These are phyloP conservation scores for Hyaloscypha bicolor DNA, from an alignment of 495 filamentous ascomycete genomes.

Conservation along the genomic window DNA sequence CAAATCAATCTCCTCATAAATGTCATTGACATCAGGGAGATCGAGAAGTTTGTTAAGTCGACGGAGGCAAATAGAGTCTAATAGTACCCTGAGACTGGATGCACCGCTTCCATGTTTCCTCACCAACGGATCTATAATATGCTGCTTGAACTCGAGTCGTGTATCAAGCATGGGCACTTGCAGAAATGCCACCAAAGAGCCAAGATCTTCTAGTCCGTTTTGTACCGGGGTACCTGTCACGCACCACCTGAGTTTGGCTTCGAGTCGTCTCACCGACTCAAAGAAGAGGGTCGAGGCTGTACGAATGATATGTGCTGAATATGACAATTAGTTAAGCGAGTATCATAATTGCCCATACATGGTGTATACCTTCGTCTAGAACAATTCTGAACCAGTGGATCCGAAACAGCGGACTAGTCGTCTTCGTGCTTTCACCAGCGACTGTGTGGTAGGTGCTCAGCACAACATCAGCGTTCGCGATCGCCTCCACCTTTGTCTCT, in stretches of 20 bases:
- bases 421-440: neutral
- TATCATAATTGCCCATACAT: too few relatives aligned
- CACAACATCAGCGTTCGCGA: neutral
- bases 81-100: slow-evolving; percentile 39
- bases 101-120: slow-evolving; percentile 16
- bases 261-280: slow-evolving; percentile 38
- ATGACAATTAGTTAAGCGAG: neutral
- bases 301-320: neutral
- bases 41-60: slow-evolving; percentile 40
- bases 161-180: slow-evolving; percentile 40
- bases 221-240: slow-evolving; percentile 79
- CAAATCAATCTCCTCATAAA: neutral
- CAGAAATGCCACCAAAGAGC: slow-evolving; percentile 48
- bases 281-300: neutral
- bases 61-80: slow-evolving; percentile 41
- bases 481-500: neutral
- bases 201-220: slow-evolving; percentile 52
- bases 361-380: neutral
- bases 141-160: slow-evolving; percentile 28
- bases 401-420: neutral
- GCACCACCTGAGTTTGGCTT: slow-evolving; percentile 76
- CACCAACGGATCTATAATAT: neutral
- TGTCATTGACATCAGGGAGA: slow-evolving; percentile 34
- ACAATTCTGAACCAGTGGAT: neutral
- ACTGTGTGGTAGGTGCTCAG: neutral